Percentiles rank a stretch among this genome's conserved stretches.
phyloP scores from a whole-genome alignment of 129 eudicot species.

The Sambucus nigra region DNA sequence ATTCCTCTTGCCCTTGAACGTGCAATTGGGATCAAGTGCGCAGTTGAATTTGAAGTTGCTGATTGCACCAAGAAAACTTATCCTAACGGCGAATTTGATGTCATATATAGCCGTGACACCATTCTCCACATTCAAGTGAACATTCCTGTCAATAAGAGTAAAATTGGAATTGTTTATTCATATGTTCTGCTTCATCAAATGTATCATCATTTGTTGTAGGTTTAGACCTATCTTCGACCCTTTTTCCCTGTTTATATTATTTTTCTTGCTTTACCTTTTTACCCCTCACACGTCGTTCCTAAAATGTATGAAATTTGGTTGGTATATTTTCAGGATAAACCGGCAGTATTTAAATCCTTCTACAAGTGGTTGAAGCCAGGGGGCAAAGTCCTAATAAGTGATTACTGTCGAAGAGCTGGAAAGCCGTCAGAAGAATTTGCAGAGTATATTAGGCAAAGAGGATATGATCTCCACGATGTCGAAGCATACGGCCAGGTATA shows the following conservation, averaged over 20 bases:
- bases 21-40: constrained; percentile 70
- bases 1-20: constrained; percentile 89
- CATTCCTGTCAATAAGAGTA: constrained; percentile 2
- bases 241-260: neutral
- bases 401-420: constrained; percentile 80
- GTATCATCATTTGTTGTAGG: neutral
- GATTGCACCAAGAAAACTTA: constrained; percentile 88
- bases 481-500: constrained; percentile 80
- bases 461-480: constrained; percentile 94
- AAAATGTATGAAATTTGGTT: neutral
- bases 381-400: constrained; percentile 89
- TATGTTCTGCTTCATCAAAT: neutral
- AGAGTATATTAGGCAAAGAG: constrained; percentile 85
- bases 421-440: constrained; percentile 72
- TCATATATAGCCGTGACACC: constrained; percentile 95
- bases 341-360: constrained; percentile 66
- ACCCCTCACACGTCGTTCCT: neutral
- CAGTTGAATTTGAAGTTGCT: constrained; percentile 96
- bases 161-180: neutral
- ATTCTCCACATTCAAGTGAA: constrained; percentile 95
- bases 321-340: constrained; percentile 59
- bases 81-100: constrained; percentile 77
- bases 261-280: neutral
- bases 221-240: neutral
- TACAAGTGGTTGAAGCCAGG: constrained; percentile 98